phyloP scores from a whole-genome alignment of 2,329 filamentous ascomycete genomes.

The Immersiporthe knoxdaviesiana region DNA sequence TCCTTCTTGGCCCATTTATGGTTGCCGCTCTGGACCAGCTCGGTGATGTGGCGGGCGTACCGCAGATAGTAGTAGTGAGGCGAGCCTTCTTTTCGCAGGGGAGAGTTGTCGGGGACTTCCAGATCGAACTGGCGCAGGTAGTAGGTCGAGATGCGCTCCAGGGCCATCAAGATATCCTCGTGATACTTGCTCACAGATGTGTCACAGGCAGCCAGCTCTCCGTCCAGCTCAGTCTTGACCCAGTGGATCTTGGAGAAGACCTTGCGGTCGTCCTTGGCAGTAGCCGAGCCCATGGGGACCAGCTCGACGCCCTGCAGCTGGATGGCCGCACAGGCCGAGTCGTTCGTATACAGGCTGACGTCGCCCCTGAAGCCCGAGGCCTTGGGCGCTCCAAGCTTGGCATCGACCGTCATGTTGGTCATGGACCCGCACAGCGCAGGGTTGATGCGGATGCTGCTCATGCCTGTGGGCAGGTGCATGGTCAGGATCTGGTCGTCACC shows the following conservation, averaged over 20 bases:
- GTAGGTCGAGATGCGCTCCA: constrained; percentile 8
- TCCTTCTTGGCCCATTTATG: constrained; percentile 10
- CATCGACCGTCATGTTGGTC: constrained; percentile 4
- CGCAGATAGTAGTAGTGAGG: not conserved
- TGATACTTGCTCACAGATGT: not conserved
- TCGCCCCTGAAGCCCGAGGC: constrained; percentile 16
- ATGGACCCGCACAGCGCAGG: constrained; percentile 11
- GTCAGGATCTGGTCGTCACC: constrained; percentile 13
- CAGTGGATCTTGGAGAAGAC: constrained; percentile 10
- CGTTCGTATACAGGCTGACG: constrained; percentile 20
- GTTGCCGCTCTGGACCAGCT: not conserved
- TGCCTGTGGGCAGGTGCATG: constrained; percentile 19
- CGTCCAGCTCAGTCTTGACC: not conserved
- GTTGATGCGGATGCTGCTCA: constrained; percentile 16
- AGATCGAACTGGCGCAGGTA: constrained; percentile 11
- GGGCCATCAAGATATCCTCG: not conserved
- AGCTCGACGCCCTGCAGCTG: constrained; percentile 7
- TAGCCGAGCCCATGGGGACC: not conserved
- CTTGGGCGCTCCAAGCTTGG: not conserved
- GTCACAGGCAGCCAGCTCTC: not conserved
- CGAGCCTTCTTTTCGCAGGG: not conserved
- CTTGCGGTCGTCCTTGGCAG: not conserved
- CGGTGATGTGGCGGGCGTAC: not conserved
- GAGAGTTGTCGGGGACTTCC: not conserved
- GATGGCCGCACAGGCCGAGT: constrained; percentile 19